Evolutionary conservation across 306 rosid genomes (phyloP), one percentile per base, ranked within the genome.

Genomic region (Cicer yamashitae): DNA sequence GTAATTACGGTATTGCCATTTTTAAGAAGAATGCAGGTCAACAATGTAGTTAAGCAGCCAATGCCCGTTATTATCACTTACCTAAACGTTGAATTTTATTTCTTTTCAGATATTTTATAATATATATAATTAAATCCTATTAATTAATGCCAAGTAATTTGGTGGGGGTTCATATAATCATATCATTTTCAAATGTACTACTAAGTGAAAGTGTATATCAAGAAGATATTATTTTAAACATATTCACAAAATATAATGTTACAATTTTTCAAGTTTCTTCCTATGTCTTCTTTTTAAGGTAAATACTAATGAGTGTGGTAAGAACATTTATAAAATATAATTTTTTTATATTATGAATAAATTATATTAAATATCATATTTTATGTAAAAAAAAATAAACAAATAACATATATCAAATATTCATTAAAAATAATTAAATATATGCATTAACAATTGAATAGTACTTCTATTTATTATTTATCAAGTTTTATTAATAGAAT

Each of bases 11-110:
- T 39, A 17, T 17, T 81, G 63, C 74, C 60, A 25, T 41, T 74
- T 10, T 10, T 14, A 30, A 11, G 62, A n/a, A 25, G 51, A 10
- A 5, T n/a, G n/a, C 15, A 37, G 74, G 83, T 74, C 71, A 74
- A 80, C 79, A 74, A 58, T 12, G 68, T 12, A 46, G 77, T 22
- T 77, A 22, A 40, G 34, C 69, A 44, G 25, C 60, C 11, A n/a
- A 45, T 30, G n/a, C 2, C 1, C 3, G 13, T 52, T 38, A 18
- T 7, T 2, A 40, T 54, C 60, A 56, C 41, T 18, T 22, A 68
- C 76, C 81, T 68, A 46, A 69, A 69, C 37, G 76, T 69, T 70
- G 76, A 69, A 59, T 46, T 71, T 78, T 51, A 14, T 70, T 50
- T 78, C 3, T 10, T 22, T 75, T 40, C 18, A 30, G 34, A 17